These are phyloP conservation scores for Populus trichocarpa DNA, from an alignment of 441 rosid species.

Conservation along the genomic window DNA sequence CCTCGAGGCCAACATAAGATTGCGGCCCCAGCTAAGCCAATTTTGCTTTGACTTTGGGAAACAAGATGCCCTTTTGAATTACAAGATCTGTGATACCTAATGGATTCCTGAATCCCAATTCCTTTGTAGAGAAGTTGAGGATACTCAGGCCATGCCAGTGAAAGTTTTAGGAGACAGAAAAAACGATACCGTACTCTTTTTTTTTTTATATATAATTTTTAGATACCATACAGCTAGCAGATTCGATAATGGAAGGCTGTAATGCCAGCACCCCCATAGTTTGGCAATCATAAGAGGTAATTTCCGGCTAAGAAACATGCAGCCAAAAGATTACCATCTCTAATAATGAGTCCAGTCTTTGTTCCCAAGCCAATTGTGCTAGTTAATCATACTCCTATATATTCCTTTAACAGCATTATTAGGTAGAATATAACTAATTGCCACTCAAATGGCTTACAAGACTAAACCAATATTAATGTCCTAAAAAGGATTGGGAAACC, in stretches of 20 bases:
- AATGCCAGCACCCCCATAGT: background rate
- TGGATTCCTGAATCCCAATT: background rate
- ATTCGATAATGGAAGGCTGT: background rate
- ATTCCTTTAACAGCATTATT: background rate
- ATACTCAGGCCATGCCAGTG: background rate
- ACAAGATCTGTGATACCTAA: background rate
- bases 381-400: background rate
- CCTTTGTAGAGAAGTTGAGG: background rate
- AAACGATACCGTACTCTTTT: background rate
- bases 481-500: background rate
- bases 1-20: background rate
- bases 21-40: background rate
- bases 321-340: background rate
- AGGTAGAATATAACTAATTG: constrained; percentile 6
- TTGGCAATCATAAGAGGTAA: background rate
- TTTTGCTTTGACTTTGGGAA: background rate
- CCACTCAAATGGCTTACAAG: constrained; percentile 15
- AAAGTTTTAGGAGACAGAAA: background rate
- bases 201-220: background rate
- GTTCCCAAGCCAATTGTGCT: background rate
- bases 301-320: background rate
- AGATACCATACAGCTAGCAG: background rate
- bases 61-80: constrained; percentile 7
- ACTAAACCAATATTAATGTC: background rate
- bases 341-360: background rate